phyloP scores from a whole-genome alignment of 805 yeast genomes.

The Grigorovia jiainica region DNA sequence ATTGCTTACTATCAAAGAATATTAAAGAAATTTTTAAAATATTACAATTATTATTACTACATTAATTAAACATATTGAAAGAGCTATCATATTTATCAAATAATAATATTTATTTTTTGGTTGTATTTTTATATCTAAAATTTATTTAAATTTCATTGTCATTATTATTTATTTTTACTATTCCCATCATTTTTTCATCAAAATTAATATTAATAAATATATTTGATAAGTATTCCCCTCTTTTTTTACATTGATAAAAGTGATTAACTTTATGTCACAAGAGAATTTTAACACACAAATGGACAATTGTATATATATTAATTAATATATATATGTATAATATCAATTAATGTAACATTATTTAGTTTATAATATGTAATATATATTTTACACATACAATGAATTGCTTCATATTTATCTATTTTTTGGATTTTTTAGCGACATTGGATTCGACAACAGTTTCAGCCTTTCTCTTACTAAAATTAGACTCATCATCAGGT shows the following conservation, averaged over 20 bases:
- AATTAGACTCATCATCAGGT: conserved; percentile 9
- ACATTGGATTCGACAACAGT: neutral
- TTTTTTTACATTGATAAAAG: no score
- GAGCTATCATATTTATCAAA: no score
- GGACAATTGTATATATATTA: neutral
- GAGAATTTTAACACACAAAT: neutral
- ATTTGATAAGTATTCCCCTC: no score
- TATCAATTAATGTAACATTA: neutral
- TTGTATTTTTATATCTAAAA: neutral
- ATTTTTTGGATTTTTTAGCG: neutral
- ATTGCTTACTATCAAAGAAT: no score
- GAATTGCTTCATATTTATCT: neutral
- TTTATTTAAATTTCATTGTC: neutral
- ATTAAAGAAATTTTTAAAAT: no score
- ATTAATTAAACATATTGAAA: no score
- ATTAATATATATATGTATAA: neutral
- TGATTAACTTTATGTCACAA: no score
- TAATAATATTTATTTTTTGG: neutral
- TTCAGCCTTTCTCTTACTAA: neutral
- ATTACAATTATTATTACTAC: no score
- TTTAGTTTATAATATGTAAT: neutral
- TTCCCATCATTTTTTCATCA: no score
- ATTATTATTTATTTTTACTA: no score
- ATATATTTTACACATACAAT: neutral
- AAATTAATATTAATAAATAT: no score